Evolutionary conservation across 2,329 filamentous ascomycete genomes (phyloP), one percentile per base, ranked within the genome.

Genomic region (Macroventuria anomochaeta): DNA sequence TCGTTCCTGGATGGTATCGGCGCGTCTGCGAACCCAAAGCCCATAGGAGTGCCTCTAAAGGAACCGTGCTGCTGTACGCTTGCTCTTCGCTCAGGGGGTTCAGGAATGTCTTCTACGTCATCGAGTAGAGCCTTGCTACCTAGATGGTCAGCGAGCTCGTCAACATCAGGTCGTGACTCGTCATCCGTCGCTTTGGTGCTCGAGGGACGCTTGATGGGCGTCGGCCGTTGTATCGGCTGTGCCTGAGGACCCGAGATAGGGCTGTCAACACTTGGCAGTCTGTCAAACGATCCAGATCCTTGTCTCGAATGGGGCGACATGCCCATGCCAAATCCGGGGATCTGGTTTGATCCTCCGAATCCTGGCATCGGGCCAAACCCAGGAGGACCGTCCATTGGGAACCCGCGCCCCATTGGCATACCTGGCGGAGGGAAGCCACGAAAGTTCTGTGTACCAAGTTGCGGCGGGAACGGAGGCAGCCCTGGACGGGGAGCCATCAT

Each of bases 101-200:
- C 78, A 68, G 96, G 92, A 12, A 73, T 70, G 29, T 70, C 72
- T 32, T 74, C 71, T 7, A 65, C 70, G 57, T 88, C 86, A 58
- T 87, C 86, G 34, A 97, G 80, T 11, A 99, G 80, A 11, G 93
- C 95, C 65, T 91, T 93, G 74, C 93, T 97, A 11, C 95, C 95
- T 21, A 99, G 81, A 64, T 95, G 92, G 56, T 88, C 85, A 58
- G 87, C 88, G 48, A 90, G 77, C 41, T 90, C 85, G 49, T 93
- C 91, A 17, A 91, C 79, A 50, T 88, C 86, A 38, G 40, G 37
- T 32, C 53, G 46, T 21, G 81, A 80, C 2, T 55, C 65, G 17
- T 79, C 76, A 34, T 81, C 81, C 48, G 78, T 79, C 25, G 83
- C 83, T 57, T 81, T 81, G 8, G 82, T 85, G 71, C 92, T 96